A percentile compares a stretch with the other conserved stretches of the same genome.
These are phyloP conservation scores for Begonia loranthoides DNA, from an alignment of 306 rosid genomes.

Conservation along the genomic window DNA sequence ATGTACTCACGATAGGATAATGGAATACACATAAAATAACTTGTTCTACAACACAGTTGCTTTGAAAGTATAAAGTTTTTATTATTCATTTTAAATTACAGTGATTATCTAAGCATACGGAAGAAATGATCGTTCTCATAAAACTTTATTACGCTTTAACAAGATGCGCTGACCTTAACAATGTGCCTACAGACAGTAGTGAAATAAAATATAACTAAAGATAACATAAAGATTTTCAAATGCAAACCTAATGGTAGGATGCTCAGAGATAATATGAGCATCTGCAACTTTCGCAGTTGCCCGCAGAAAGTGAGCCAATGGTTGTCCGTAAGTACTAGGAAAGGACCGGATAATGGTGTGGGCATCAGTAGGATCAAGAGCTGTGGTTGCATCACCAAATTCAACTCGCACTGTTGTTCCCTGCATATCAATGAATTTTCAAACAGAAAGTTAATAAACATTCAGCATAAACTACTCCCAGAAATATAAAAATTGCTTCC, in stretches of 20 bases:
- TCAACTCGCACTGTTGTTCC: conserved; percentile 94
- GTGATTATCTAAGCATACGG: too few relatives aligned
- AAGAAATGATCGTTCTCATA: too few relatives aligned
- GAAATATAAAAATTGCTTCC: too few relatives aligned
- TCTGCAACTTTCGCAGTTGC: conserved; percentile 81
- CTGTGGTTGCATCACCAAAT: conserved; percentile 75
- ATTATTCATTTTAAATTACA: too few relatives aligned
- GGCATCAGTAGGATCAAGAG: conserved; percentile 64
- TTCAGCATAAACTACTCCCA: too few relatives aligned
- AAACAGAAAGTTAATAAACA: background rate
- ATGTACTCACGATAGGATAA: conserved; percentile 10
- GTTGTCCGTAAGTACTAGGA: conserved; percentile 75
- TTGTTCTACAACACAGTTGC: background rate
- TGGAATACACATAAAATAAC: background rate
- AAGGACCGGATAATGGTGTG: conserved; percentile 44
- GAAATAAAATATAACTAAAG: background rate
- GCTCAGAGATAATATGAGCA: conserved; percentile 83
- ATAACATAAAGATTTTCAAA: background rate
- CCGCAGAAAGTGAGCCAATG: conserved; percentile 96
- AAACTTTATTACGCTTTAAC: too few relatives aligned
- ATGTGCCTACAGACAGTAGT: background rate
- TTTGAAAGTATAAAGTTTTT: too few relatives aligned
- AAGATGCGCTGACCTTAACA: too few relatives aligned
- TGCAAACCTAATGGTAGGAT: conserved; percentile 29
- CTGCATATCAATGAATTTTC: conserved; percentile 8